These are phyloP conservation scores for Wickerhamiella infanticola DNA, from an alignment of 1,139 yeast species.

Conservation along the genomic window DNA sequence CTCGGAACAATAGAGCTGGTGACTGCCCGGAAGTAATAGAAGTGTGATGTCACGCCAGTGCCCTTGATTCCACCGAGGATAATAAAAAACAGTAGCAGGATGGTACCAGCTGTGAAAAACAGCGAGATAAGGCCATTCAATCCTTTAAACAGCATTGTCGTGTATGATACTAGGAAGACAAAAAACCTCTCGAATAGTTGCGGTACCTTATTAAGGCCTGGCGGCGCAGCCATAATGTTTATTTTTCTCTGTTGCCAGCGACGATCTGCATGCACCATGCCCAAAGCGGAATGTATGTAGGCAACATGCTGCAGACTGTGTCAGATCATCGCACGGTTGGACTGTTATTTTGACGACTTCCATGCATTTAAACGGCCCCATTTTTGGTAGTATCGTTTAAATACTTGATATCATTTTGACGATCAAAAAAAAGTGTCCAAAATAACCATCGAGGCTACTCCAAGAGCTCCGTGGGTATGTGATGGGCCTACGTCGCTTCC, in stretches of 20 bases:
- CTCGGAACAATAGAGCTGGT: conserved; percentile 37
- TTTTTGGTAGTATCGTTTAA: no score
- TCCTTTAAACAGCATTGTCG: neutral
- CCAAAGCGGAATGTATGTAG: neutral
- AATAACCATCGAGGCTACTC: no score
- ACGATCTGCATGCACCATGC: neutral
- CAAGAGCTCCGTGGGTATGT: no score
- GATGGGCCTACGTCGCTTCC: no score
- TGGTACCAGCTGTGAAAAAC: conserved; percentile 28
- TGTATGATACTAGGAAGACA: neutral
- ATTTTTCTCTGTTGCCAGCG: neutral
- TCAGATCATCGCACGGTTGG: no score
- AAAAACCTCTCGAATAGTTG: neutral
- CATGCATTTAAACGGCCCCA: no score
- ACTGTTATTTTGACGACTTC: no score
- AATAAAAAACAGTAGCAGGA: conserved; percentile 44
- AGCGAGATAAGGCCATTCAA: neutral
- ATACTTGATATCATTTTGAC: no score
- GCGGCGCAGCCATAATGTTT: neutral
- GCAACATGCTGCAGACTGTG: no score
- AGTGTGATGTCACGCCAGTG: conserved; percentile 33
- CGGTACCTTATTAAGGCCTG: neutral
- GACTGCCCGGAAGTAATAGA: conserved; percentile 60
- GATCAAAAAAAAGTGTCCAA: no score
- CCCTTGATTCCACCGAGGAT: conserved; percentile 45